Evolutionary conservation across 257 asterid genomes (phyloP).

Genomic region (Plantago ovata): DNA sequence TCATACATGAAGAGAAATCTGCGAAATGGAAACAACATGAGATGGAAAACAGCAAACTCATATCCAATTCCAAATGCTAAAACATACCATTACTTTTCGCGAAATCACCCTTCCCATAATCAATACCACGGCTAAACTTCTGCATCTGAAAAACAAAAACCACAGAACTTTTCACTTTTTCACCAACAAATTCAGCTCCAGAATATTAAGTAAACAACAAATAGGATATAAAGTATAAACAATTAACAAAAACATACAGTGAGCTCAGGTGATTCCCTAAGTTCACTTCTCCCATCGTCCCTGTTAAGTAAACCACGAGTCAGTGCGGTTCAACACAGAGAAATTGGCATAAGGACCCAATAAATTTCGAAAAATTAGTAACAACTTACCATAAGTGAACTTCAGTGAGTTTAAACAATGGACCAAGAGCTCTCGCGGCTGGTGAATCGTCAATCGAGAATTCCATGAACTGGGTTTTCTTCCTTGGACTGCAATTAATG

Average conservation of each 20-base stretch:
- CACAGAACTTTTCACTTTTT: neutral
- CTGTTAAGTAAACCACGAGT: conserved; percentile 34
- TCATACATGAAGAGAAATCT: conserved; percentile 31
- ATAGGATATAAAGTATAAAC: no score
- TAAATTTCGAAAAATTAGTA: neutral
- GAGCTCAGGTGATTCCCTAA: conserved; percentile 31
- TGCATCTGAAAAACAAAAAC: conserved; percentile 32
- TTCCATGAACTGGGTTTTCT: conserved; percentile 26
- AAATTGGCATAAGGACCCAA: neutral
- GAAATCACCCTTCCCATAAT: conserved; percentile 14
- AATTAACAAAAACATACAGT: conserved; percentile 37
- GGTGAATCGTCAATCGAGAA: conserved; percentile 35
- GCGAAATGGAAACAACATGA: conserved; percentile 19
- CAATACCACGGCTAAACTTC: conserved; percentile 29
- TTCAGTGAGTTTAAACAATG: conserved; percentile 67
- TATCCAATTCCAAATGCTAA: conserved; percentile 12
- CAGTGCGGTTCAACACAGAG: neutral
- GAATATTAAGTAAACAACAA: neutral
- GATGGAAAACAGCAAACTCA: conserved; percentile 19
- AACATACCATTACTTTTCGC: conserved; percentile 31
- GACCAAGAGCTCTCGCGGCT: conserved; percentile 60
- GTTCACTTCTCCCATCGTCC: conserved; percentile 40
- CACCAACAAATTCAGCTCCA: neutral
- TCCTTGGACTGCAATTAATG: neutral
- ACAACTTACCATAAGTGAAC: conserved; percentile 59